These are phyloP conservation scores for Xylaria multiplex DNA, from an alignment of 2,329 filamentous ascomycete species.

Conservation along the genomic window DNA sequence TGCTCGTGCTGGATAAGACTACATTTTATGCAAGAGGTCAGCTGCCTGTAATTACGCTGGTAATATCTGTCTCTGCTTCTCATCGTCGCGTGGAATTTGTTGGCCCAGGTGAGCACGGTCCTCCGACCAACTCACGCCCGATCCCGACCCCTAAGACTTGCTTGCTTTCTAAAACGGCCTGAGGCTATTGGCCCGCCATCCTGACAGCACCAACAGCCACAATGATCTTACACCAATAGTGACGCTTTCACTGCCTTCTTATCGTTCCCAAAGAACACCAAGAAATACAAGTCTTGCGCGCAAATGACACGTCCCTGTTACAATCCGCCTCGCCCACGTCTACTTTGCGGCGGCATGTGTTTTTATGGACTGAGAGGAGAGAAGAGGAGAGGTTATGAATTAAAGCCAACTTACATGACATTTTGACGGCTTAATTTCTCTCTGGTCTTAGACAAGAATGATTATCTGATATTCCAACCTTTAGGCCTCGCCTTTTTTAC, in stretches of 20 bases:
- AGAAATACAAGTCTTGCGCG: background rate
- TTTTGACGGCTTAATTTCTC: conserved; percentile 24
- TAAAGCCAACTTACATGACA: conserved; percentile 44
- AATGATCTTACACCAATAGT: too few relatives aligned
- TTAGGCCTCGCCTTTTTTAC: background rate
- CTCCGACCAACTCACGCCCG: background rate
- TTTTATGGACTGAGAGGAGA: background rate
- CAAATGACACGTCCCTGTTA: background rate
- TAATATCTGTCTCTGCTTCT: background rate
- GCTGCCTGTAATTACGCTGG: background rate
- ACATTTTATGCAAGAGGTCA: conserved; percentile 4
- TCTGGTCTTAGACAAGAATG: background rate
- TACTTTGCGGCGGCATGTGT: background rate
- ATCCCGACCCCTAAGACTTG: background rate
- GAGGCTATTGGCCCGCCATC: background rate
- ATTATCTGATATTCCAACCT: background rate
- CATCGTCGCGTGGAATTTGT: background rate
- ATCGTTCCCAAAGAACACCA: background rate
- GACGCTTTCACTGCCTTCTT: too few relatives aligned
- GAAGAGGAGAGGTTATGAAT: background rate
- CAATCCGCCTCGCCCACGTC: background rate
- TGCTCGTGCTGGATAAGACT: conserved; percentile 58
- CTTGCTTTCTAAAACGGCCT: background rate
- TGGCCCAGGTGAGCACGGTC: background rate
- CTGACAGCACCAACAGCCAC: too few relatives aligned